A percentile compares a stretch with the other conserved stretches of the same genome.
phyloP scores from a whole-genome alignment of 257 asterid genomes.

The Solanum paucissectum region DNA sequence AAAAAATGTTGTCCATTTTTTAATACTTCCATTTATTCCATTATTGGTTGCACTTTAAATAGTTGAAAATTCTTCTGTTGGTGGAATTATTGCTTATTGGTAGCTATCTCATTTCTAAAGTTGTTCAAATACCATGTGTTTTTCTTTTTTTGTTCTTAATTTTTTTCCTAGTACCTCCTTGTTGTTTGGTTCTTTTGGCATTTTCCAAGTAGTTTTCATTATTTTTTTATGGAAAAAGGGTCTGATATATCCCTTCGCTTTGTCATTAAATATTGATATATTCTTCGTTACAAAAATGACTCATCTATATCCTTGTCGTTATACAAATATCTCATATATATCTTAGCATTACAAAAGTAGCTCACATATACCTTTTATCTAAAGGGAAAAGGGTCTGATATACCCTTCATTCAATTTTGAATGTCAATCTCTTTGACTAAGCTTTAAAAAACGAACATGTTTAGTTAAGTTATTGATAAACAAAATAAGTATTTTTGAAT shows the following conservation, averaged over 20 bases:
- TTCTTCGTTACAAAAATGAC: too few relatives aligned
- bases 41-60: not conserved
- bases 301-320: too few relatives aligned
- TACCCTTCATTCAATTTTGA: too few relatives aligned
- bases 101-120: not conserved
- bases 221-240: not conserved
- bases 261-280: too few relatives aligned
- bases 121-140: not conserved
- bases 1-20: not conserved
- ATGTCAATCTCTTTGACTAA: too few relatives aligned
- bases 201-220: not conserved
- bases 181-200: not conserved
- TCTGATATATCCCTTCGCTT: rapidly evolving
- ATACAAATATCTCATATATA: too few relatives aligned
- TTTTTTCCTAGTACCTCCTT: not conserved
- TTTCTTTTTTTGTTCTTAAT: not conserved
- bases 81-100: not conserved
- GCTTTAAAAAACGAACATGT: too few relatives aligned
- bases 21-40: not conserved
- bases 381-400: too few relatives aligned
- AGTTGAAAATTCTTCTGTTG: not conserved
- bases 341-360: rapidly evolving
- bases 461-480: not conserved
- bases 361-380: too few relatives aligned
- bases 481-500: too few relatives aligned